Evolutionary conservation across 2,329 filamentous ascomycete species (phyloP), one percentile per base, ranked within the genome.

Genomic region (Fusarium dimerum): DNA sequence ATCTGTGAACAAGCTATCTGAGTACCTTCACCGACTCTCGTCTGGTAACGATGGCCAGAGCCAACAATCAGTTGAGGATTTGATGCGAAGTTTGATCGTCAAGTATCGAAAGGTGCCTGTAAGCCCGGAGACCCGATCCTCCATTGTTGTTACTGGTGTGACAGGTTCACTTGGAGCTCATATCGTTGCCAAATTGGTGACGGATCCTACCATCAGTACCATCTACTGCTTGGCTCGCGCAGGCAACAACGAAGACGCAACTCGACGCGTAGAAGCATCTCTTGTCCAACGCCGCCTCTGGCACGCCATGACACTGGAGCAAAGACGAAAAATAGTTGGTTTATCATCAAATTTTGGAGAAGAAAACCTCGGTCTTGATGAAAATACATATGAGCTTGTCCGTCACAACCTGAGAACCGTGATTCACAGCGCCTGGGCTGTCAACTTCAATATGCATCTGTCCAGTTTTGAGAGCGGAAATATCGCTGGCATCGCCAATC

Each of bases 111-210:
- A 16, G 7, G n/a, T 41, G 73, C 67, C 58, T 85, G 20, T 26
- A 5, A 26, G 7, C 4, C 20, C 20, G 20, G 20, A 26, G 20
- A 26, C 20, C 7, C 20, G 20, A 26, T 26, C 20, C 20, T 26
- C 20, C 20, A 26, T 26, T 26, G 20, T 26, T 12, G 67, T 87
- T 9, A 87, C 84, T 2, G 85, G 85, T 9, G 78, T 78, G 0
- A 87, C 85, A 0, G 85, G 85, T 1, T 81, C 81, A 5, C 71
- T 87, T 0, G 85, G 85, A 4, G 78, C 81, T 0, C 81, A 85
- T 47, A 70, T 85, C 0, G 73, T 85, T 3, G 77, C 80, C 1
- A 78, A 85, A 13, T 73, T 88, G 2, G 80, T 83, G 4, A 75
- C 81, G 1, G 75, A 80, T 29, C 77, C 81, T 6, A 82, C 84